Evolutionary conservation across 2,329 filamentous ascomycete genomes (phyloP).

Genomic region (Aspergillus sp.): DNA sequence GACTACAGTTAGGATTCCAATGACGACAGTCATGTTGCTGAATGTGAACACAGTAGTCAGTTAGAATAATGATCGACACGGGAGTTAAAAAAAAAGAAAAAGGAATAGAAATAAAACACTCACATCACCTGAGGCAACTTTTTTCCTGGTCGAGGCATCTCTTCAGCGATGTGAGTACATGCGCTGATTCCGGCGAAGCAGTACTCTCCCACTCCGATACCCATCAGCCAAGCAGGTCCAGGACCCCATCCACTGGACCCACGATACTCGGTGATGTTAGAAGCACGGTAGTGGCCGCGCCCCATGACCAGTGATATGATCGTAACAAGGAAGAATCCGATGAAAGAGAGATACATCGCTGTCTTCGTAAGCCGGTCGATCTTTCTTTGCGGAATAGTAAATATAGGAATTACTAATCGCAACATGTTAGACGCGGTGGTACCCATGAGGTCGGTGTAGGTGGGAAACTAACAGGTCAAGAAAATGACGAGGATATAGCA

Average conservation of each 20-base stretch:
- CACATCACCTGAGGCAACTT: conserved; percentile 20
- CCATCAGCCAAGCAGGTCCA: conserved; percentile 15
- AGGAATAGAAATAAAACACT: too few relatives aligned
- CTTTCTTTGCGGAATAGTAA: conserved; percentile 9
- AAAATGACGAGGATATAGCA: conserved; percentile 14
- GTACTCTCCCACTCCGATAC: conserved; percentile 15
- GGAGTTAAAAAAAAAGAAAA: too few relatives aligned
- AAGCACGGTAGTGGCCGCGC: conserved; percentile 1
- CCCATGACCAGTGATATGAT: conserved; percentile 16
- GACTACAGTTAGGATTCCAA: conserved; percentile 28
- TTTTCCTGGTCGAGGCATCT: conserved; percentile 14
- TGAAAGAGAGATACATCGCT: conserved; percentile 9
- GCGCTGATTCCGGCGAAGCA: conserved; percentile 15
- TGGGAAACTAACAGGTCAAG: conserved; percentile 9
- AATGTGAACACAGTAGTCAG: not conserved
- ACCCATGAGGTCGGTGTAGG: not conserved
- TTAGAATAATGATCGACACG: not conserved
- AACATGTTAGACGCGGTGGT: not conserved
- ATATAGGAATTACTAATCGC: conserved; percentile 17
- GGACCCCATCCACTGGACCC: conserved; percentile 10
- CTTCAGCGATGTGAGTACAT: conserved; percentile 18
- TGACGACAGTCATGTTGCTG: conserved; percentile 27
- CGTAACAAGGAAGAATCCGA: conserved; percentile 10
- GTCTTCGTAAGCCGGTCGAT: conserved; percentile 16
- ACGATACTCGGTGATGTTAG: conserved; percentile 5